Conservation (phyloP, 441 rosid species). For the Geranium incanum region DNA sequence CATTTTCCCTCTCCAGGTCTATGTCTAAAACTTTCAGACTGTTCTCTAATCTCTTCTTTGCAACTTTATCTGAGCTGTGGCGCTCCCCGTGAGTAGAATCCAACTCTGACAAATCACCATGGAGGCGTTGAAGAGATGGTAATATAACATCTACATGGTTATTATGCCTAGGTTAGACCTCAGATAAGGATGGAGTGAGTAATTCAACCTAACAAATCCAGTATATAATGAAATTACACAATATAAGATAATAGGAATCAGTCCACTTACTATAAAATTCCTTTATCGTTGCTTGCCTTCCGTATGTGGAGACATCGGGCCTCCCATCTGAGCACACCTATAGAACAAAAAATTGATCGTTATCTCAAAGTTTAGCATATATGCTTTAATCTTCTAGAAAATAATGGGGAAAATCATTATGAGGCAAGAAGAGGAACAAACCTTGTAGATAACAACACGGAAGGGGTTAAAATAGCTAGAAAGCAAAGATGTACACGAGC, state of each 20-base stretch:
- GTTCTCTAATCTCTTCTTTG: conserved; percentile 26
- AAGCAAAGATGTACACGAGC: conserved; percentile 37
- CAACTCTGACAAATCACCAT: conserved; percentile 20
- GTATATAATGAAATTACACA: background rate
- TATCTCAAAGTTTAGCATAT: background rate
- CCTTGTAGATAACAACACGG: conserved; percentile 45
- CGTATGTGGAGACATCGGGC: conserved; percentile 28
- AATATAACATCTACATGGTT: conserved; percentile 29
- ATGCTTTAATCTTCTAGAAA: background rate
- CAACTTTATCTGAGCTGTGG: conserved; percentile 12
- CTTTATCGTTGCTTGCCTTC: conserved; percentile 34
- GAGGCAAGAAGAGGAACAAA: conserved; percentile 17
- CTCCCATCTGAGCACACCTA: conserved; percentile 46
- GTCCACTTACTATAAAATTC: conserved; percentile 33
- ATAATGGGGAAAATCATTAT: conserved; percentile 2
- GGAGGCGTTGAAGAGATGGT: conserved; percentile 25
- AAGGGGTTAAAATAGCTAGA: conserved; percentile 41
- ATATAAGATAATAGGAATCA: background rate
- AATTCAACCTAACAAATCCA: background rate
- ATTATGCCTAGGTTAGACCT: conserved; percentile 3
- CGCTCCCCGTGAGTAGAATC: conserved; percentile 16
- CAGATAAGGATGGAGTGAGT: background rate
- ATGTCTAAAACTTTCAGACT: conserved; percentile 20
- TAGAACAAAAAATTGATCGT: conserved; percentile 10
- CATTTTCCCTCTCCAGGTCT: conserved; percentile 33